These are phyloP conservation scores for Davidsoniella eucalypti DNA, from an alignment of 2,329 filamentous ascomycete genomes.

Conservation along the genomic window DNA sequence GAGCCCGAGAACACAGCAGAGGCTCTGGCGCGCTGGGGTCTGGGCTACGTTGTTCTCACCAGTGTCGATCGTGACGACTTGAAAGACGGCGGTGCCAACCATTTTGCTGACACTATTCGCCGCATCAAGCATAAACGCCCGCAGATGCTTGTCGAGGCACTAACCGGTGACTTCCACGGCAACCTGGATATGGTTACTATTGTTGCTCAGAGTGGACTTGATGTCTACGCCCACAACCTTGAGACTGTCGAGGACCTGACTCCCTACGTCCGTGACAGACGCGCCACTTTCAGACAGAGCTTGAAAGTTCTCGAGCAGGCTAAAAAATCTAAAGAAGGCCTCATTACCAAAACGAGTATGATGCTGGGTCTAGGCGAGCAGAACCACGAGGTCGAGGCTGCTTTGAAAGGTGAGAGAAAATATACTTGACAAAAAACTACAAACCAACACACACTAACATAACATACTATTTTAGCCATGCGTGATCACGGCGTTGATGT, in stretches of 20 bases:
- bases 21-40: slow-evolving; percentile 77
- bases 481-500: slow-evolving; percentile 73
- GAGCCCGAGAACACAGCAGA: slow-evolving; percentile 96
- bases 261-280: slow-evolving; percentile 73
- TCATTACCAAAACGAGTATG: slow-evolving; percentile 97
- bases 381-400: slow-evolving; percentile 67
- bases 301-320: slow-evolving; percentile 63
- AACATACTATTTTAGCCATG: slow-evolving; percentile 38
- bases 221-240: slow-evolving; percentile 94
- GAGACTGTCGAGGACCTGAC: slow-evolving; percentile 89
- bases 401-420: slow-evolving; percentile 43
- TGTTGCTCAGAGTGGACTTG: slow-evolving; percentile 74
- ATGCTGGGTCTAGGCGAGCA: slow-evolving; percentile 94
- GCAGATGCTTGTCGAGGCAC: slow-evolving; percentile 60
- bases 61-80: slow-evolving; percentile 89
- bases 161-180: slow-evolving; percentile 78
- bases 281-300: slow-evolving; percentile 79
- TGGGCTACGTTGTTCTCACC: slow-evolving; percentile 92
- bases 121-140: slow-evolving; percentile 80
- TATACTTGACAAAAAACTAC: neutral
- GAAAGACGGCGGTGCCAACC: slow-evolving; percentile 67
- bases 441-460: neutral
- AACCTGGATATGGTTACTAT: slow-evolving; percentile 73
- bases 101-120: slow-evolving; percentile 87
- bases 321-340: slow-evolving; percentile 51